Evolutionary conservation across 2,329 filamentous ascomycete genomes (phyloP).

Genomic region (Exophiala aquamarina): DNA sequence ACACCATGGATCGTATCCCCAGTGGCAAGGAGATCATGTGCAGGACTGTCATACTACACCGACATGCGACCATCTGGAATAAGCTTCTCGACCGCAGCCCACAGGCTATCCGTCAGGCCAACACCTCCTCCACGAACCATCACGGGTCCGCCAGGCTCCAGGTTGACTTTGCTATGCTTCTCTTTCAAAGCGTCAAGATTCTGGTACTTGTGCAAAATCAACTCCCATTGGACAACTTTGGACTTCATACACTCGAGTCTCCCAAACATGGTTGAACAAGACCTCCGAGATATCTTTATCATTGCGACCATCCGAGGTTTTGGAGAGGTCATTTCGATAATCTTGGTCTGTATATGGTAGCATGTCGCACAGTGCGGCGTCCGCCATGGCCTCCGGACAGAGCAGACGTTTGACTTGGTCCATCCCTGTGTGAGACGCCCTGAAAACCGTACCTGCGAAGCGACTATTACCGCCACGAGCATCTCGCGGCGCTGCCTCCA

Average conservation of each 20-base stretch:
- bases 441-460: conserved; percentile 10
- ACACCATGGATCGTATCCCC: conserved; percentile 30
- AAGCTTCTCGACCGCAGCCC: conserved; percentile 24
- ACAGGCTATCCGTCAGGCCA: conserved; percentile 35
- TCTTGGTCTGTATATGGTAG: conserved; percentile 54
- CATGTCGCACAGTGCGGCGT: conserved; percentile 53
- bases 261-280: conserved; percentile 53
- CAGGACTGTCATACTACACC: conserved; percentile 24
- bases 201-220: conserved; percentile 64
- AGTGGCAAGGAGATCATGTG: conserved; percentile 33
- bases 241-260: conserved; percentile 56
- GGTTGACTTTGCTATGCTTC: conserved; percentile 56
- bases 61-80: too few species aligned
- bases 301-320: conserved; percentile 55
- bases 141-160: conserved; percentile 54
- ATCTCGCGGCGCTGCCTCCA: conserved; percentile 9
- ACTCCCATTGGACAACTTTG: conserved; percentile 57
- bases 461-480: conserved; percentile 12
- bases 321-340: conserved; percentile 56
- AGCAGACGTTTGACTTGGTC: conserved; percentile 60
- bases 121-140: conserved; percentile 59
- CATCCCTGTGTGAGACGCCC: conserved; percentile 41
- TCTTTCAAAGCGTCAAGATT: too few species aligned
- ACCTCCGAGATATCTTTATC: conserved; percentile 49
- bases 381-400: conserved; percentile 52